These are phyloP conservation scores for Aspergillus bombycis DNA, from an alignment of 2,329 filamentous ascomycete genomes.

Conservation along the genomic window DNA sequence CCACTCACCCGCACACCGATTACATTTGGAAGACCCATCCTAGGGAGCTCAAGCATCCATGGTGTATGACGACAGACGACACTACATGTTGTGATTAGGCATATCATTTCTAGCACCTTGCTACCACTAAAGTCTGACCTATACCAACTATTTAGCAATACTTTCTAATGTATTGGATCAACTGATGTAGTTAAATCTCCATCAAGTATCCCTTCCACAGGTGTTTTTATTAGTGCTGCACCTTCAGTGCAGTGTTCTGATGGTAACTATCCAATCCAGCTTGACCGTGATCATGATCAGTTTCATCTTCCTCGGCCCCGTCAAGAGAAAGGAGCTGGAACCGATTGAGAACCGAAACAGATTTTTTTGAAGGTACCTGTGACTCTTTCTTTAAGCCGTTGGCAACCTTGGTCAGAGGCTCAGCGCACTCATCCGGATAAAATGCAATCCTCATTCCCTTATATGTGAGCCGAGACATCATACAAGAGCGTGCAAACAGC, in stretches of 20 bases:
- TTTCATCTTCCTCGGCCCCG: slow-evolving; percentile 40
- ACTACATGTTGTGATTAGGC: neutral
- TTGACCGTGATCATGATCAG: slow-evolving; percentile 30
- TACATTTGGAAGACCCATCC: neutral
- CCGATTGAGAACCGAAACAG: slow-evolving; percentile 54
- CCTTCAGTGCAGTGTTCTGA: neutral
- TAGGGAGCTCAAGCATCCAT: neutral
- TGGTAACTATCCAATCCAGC: slow-evolving; percentile 15
- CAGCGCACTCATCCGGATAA: slow-evolving; percentile 72
- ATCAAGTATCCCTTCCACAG: neutral
- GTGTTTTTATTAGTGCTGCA: neutral
- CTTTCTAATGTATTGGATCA: neutral
- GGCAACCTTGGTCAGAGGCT: slow-evolving; percentile 52
- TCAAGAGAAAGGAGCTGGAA: slow-evolving; percentile 64
- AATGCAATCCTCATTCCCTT: slow-evolving; percentile 72
- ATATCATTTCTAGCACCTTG: neutral
- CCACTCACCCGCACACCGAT: neutral
- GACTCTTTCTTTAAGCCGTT: slow-evolving; percentile 33
- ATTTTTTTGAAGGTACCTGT: slow-evolving; percentile 38
- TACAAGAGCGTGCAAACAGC: slow-evolving; percentile 74
- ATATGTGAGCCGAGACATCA: slow-evolving; percentile 71
- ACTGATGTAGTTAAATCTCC: neutral
- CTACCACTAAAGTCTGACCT: neutral
- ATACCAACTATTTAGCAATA: neutral
- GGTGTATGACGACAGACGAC: neutral